Percentiles rank a stretch among this genome's conserved stretches.
phyloP scores from a whole-genome alignment of 2,329 filamentous ascomycete genomes.

The Scorias spongiosa region DNA sequence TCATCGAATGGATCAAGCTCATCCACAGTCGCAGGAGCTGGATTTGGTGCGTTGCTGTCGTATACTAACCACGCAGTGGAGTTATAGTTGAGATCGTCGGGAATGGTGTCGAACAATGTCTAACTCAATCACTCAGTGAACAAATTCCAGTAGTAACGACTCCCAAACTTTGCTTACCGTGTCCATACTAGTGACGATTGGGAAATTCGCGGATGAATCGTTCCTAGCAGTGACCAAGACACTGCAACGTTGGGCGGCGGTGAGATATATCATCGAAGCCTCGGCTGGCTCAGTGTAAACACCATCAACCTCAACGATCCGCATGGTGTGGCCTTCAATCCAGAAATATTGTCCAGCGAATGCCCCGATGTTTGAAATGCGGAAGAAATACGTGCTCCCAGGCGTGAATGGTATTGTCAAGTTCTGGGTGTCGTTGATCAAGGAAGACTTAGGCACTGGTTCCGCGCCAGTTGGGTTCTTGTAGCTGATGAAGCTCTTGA shows the following conservation, averaged over 20 bases:
- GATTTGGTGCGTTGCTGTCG: slow-evolving; percentile 30
- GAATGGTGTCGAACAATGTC: slow-evolving; percentile 50
- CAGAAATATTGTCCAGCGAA: slow-evolving; percentile 60
- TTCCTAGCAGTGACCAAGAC: slow-evolving; percentile 48
- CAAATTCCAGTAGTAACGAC: slow-evolving; percentile 1
- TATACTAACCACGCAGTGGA: slow-evolving; percentile 43
- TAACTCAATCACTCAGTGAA: slow-evolving; percentile 6
- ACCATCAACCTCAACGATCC: slow-evolving; percentile 55
- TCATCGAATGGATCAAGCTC: slow-evolving; percentile 60
- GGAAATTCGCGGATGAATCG: slow-evolving; percentile 39
- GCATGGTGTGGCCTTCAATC: slow-evolving; percentile 51
- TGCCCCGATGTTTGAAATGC: slow-evolving; percentile 54
- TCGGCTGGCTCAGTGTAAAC: slow-evolving; percentile 46
- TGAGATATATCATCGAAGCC: slow-evolving; percentile 47
- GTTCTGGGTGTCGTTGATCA: slow-evolving; percentile 47
- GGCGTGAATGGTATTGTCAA: slow-evolving; percentile 30
- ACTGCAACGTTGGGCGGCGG: slow-evolving; percentile 58
- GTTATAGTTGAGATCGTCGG: slow-evolving; percentile 51
- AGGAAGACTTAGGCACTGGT: slow-evolving; percentile 48
- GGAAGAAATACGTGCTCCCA: slow-evolving; percentile 46
- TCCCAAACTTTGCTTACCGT: slow-evolving; percentile 15
- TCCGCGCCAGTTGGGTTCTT: slow-evolving; percentile 45
- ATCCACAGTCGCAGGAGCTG: slow-evolving; percentile 39
- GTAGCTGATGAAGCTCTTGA: slow-evolving; percentile 39
- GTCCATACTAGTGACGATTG: slow-evolving; percentile 40